Base-by-base conservation (phyloP, 441 rosid species). In the Eutrema salsugineum region DNA sequence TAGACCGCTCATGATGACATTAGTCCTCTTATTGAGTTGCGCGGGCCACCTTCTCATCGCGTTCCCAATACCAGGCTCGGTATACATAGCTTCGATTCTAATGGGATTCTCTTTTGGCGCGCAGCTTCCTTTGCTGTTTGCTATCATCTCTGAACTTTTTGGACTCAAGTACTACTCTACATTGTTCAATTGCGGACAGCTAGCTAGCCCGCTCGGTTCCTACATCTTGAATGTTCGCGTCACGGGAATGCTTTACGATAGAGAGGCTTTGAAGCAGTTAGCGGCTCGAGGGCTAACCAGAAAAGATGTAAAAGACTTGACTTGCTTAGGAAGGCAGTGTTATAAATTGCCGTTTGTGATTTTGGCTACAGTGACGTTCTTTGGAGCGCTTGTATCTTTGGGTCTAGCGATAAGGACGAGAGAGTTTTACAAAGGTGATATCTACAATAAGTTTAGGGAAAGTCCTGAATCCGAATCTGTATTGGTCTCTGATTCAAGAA, bases 151-250 rank as follows among this genome's bases (percentile, higher is more conserved):
- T 0, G 98, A 93, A 76, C 90, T 93, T 2, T 93, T 91, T 22
- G 96, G 98, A 5, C 88, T 93, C 0, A 91, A 93, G 75, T 86
- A 89, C 80, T 93, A 83, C 88, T 85, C 97, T 15, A 91, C 98
- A 42, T 69, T 93, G 86, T 89, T 88, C 87, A 93, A 91, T 54
- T 91, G 94, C 64, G 98, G 96, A 9, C 98, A 93, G 55, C 44
- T 91, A 16, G 97, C 97, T 2, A 86, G 91, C 17, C 98, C 98
- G 11, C 79, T 93, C 0, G 96, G 98, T 0, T 87, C 93, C 0
- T 93, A 88, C 76, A 77, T 93, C 30, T 81, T 93, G 6, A 93
- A 91, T 42, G 97, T 93, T 36, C 85, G 83, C 68, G 72, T 89
- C 2, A 85, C 94, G 0, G 98, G 98, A n/a, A 50, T 32, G 72